These are phyloP conservation scores for Penicillium brevicompactum DNA, from an alignment of 2,329 filamentous ascomycete genomes.

Conservation along the genomic window DNA sequence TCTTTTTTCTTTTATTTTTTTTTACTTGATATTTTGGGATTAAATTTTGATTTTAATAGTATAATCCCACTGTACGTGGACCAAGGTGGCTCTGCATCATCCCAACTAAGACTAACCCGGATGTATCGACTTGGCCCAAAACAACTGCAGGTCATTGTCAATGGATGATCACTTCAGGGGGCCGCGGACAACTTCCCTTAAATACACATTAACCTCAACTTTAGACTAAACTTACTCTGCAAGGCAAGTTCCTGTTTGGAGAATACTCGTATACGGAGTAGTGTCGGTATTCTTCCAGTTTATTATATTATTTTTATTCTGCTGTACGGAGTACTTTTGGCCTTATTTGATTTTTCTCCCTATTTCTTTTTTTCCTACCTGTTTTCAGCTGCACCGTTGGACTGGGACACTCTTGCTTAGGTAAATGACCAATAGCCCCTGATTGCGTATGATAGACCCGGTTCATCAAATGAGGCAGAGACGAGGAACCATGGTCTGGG, in stretches of 20 bases:
- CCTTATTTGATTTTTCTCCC: not conserved
- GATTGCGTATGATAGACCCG: constrained; percentile 30
- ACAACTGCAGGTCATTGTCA: constrained; percentile 25
- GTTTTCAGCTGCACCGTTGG: not conserved
- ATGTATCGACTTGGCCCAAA: constrained; percentile 28
- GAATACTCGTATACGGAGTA: not conserved
- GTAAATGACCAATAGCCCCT: constrained; percentile 21
- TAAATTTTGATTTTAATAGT: constrained; percentile 9
- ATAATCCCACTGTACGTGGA: constrained; percentile 25
- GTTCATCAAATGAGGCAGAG: constrained; percentile 27
- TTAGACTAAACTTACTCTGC: not conserved
- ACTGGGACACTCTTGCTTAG: constrained; percentile 7
- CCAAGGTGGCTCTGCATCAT: constrained; percentile 28
- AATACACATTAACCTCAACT: not conserved
- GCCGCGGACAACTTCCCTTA: constrained; percentile 17
- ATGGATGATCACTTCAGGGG: constrained; percentile 26
- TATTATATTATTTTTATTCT: not conserved
- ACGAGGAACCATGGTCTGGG: constrained; percentile 31
- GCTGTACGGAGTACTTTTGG: not conserved
- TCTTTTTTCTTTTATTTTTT: constrained; percentile 11
- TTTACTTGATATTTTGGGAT: constrained; percentile 1
- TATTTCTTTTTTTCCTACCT: not conserved
- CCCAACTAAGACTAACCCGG: constrained; percentile 27
- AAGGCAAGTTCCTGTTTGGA: not conserved
- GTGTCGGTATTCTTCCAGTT: not conserved